Evolutionary conservation across 306 rosid genomes (phyloP).

Genomic region (Trifolium pratense): DNA sequence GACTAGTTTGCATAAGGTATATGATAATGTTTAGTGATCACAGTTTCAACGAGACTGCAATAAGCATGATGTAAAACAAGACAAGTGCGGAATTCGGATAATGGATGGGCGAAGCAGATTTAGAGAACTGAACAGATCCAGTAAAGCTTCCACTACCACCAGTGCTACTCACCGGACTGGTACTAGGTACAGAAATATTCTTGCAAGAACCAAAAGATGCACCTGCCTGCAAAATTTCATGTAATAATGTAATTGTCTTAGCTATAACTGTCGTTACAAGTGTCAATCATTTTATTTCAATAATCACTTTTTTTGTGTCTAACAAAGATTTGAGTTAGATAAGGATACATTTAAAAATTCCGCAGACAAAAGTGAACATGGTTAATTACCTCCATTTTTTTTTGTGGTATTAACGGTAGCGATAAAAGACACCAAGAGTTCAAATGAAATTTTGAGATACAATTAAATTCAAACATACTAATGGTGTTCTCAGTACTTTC

Average conservation of each 20-base stretch:
- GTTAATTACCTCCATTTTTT: not conserved
- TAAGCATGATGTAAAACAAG: conserved; percentile 48
- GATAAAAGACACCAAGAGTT: not conserved
- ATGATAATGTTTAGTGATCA: conserved; percentile 41
- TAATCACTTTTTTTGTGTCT: conserved; percentile 6
- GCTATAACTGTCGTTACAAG: conserved; percentile 18
- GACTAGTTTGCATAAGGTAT: conserved; percentile 47
- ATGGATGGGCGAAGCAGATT: conserved; percentile 55
- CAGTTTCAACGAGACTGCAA: conserved; percentile 49
- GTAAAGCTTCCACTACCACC: conserved; percentile 84
- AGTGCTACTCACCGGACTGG: conserved; percentile 58
- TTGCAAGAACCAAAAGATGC: conserved; percentile 86
- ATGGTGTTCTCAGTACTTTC: not conserved
- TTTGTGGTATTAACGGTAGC: not conserved
- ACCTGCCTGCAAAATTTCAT: conserved; percentile 70
- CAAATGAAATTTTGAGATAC: not conserved
- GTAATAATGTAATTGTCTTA: conserved; percentile 11
- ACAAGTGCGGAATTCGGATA: conserved; percentile 47
- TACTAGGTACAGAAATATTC: conserved; percentile 65
- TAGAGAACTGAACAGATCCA: conserved; percentile 90
- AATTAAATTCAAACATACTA: conserved; percentile 7
- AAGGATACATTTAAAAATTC: not conserved
- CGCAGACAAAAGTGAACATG: not conserved
- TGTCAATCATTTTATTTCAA: not conserved
- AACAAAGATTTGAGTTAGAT: conserved; percentile 25